These are phyloP conservation scores for Lipomyces oligophaga DNA, from an alignment of 805 yeast species.

Conservation along the genomic window DNA sequence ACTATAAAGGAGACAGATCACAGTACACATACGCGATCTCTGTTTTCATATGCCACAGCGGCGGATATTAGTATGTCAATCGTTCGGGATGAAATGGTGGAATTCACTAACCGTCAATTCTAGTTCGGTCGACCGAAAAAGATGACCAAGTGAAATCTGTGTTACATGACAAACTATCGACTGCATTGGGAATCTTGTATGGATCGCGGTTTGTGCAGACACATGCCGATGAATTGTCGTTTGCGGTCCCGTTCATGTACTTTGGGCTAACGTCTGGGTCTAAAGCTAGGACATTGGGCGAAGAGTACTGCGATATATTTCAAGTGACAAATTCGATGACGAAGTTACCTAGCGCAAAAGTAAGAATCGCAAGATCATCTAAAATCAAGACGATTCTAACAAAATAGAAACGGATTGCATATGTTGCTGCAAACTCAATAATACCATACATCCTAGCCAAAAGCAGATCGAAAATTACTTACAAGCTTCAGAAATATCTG, in stretches of 20 bases:
- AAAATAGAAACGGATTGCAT: conserved; percentile 51
- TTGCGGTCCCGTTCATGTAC: conserved; percentile 58
- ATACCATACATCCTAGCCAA: conserved; percentile 51
- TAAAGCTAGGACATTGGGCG: conserved; percentile 84
- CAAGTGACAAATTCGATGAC: conserved; percentile 54
- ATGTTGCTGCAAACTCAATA: conserved; percentile 56
- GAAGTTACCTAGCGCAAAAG: background rate
- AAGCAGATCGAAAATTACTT: conserved; percentile 24
- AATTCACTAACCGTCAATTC: background rate
- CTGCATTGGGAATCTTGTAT: conserved; percentile 51
- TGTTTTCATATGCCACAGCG: conserved; percentile 73
- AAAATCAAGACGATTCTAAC: too few relatives aligned
- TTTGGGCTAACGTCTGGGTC: conserved; percentile 68
- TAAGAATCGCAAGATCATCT: conserved; percentile 1
- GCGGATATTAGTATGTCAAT: conserved; percentile 68
- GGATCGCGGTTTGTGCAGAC: conserved; percentile 55
- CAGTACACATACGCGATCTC: too few relatives aligned
- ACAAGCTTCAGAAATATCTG: conserved; percentile 29
- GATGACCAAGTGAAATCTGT: conserved; percentile 67
- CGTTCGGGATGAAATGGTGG: background rate
- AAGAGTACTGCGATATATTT: conserved; percentile 81
- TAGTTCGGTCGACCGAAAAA: conserved; percentile 84
- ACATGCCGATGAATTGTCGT: conserved; percentile 58
- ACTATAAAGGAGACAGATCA: too few relatives aligned
- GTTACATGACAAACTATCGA: conserved; percentile 53